phyloP scores from a whole-genome alignment of 2,329 filamentous ascomycete genomes.

The Coniella lustricola region DNA sequence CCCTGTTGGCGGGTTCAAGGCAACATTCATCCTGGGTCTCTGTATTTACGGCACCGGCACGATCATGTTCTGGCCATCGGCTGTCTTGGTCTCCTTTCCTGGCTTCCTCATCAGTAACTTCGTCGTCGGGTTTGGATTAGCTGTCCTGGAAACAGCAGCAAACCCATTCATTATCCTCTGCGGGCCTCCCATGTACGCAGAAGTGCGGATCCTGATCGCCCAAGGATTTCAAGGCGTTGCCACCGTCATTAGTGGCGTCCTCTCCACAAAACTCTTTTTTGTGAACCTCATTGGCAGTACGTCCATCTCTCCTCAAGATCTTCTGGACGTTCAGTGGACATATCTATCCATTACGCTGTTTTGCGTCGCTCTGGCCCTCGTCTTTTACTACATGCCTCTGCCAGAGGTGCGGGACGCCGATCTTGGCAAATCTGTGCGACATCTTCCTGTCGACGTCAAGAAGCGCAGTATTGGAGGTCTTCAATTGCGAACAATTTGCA shows the following conservation, averaged over 20 bases:
- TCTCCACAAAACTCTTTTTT: conserved; percentile 72
- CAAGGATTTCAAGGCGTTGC: conserved; percentile 73
- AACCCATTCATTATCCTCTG: conserved; percentile 69
- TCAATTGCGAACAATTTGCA: conserved; percentile 46
- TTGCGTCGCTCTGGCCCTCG: conserved; percentile 61
- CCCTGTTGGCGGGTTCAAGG: conserved; percentile 62
- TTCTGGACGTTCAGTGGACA: conserved; percentile 76
- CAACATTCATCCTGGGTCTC: conserved; percentile 71
- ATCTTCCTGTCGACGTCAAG: conserved; percentile 42
- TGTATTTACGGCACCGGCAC: conserved; percentile 68
- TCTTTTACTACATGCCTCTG: conserved; percentile 62
- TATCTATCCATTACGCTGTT: conserved; percentile 76
- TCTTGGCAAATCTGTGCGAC: conserved; percentile 40
- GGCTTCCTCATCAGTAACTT: conserved; percentile 71
- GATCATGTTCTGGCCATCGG: conserved; percentile 82
- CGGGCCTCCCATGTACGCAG: conserved; percentile 64
- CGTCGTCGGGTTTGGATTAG: conserved; percentile 70
- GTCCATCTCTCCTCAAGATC: conserved; percentile 34
- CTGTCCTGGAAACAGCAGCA: conserved; percentile 71
- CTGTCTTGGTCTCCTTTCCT: conserved; percentile 64
- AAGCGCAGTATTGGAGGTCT: conserved; percentile 43
- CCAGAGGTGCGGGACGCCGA: conserved; percentile 54
- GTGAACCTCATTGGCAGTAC: conserved; percentile 36
- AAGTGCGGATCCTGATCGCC: conserved; percentile 67
- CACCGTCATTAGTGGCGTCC: conserved; percentile 62